Conservation (phyloP, 208 protist species). For the Naegleria gruberi region DNA sequence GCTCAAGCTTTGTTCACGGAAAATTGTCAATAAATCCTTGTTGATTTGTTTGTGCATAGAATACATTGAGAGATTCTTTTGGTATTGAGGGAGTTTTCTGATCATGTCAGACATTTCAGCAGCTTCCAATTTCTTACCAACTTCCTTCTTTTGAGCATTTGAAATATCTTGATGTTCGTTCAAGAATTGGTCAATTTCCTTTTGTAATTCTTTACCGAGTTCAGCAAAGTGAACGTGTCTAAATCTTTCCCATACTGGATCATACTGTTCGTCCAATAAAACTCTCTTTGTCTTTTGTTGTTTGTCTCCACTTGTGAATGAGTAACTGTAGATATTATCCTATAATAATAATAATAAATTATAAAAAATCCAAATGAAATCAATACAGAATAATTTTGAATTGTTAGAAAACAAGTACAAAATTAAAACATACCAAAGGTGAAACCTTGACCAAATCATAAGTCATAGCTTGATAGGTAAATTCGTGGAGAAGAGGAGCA, state of each 20-base stretch:
- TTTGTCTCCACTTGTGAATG: neutral
- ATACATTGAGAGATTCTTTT: neutral
- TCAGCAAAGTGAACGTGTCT: slow-evolving; percentile 8
- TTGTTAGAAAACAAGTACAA: neutral
- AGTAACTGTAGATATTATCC: neutral
- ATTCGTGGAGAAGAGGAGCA: slow-evolving; percentile 38
- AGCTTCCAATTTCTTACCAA: neutral
- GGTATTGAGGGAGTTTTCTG: slow-evolving; percentile 13
- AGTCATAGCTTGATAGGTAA: slow-evolving; percentile 37
- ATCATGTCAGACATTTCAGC: neutral
- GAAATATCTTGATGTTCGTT: neutral
- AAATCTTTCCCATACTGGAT: neutral
- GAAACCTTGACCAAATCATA: slow-evolving; percentile 21
- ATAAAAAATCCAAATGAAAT: neutral
- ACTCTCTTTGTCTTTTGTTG: neutral
- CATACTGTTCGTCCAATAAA: slow-evolving; percentile 1
- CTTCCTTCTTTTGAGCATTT: neutral
- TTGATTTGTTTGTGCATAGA: neutral
- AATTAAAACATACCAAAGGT: neutral
- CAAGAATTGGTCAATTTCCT: neutral
- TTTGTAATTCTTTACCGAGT: neutral
- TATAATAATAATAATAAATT: neutral
- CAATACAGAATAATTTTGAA: neutral
- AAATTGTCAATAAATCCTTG: neutral
- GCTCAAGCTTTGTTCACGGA: neutral